Evolutionary conservation across 768 basidiomycete species (phyloP).

Genomic region (Mrakia frigida): DNA sequence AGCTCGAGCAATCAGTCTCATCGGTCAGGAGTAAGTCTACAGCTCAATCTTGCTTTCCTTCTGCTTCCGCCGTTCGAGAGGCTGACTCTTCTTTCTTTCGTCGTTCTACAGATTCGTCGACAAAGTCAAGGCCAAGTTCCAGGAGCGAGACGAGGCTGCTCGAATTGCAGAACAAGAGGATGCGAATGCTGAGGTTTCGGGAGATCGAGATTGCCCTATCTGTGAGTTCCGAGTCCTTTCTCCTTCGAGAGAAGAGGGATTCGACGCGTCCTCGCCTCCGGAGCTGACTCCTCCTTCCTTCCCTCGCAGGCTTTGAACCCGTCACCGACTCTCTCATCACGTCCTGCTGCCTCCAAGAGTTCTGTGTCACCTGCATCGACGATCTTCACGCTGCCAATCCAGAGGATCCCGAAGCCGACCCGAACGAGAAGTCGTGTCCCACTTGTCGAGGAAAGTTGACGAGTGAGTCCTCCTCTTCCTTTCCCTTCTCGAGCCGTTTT

Average conservation of each 20-base stretch:
- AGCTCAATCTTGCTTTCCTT: background rate
- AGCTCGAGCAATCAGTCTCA: background rate
- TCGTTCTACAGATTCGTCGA: background rate
- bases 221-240: background rate
- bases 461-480: background rate
- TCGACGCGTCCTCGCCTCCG: background rate
- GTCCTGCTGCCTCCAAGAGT: conserved; percentile 14
- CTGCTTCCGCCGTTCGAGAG: too few species aligned
- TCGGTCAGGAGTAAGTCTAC: conserved; percentile 7
- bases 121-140: conserved; percentile 12
- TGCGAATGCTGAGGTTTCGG: background rate
- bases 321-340: background rate
- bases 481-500: background rate
- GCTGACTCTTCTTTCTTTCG: too few species aligned
- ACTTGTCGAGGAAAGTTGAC: conserved; percentile 17
- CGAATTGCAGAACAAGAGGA: background rate
- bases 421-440: conserved; percentile 40
- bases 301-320: background rate
- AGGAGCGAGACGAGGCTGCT: background rate
- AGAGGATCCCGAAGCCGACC: conserved; percentile 36
- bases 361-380: conserved; percentile 17
- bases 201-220: background rate
- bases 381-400: conserved; percentile 8
- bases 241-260: too few species aligned
- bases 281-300: too few species aligned